Conservation (phyloP, 2,329 filamentous ascomycete genomes). For the Xenoacremonium recifei region DNA sequence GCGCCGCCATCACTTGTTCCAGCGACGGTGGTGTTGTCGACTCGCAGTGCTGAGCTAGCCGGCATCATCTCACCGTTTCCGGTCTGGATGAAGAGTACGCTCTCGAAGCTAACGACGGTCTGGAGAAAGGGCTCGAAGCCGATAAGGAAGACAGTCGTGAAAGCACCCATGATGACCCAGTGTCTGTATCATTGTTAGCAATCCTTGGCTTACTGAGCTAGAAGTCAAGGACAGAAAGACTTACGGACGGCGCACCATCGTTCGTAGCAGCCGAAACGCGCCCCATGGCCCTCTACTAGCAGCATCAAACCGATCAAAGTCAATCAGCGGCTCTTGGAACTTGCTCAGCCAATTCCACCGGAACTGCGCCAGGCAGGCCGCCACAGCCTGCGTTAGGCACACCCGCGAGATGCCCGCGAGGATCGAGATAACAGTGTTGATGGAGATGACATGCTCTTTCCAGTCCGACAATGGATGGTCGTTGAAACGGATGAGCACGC, state of each 20-base stretch:
- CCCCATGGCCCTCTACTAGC: conserved; percentile 14
- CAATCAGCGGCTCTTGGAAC: conserved; percentile 1
- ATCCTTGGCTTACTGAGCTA: no score
- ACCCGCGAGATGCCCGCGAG: conserved; percentile 7
- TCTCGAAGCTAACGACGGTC: conserved; percentile 3
- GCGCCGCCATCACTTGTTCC: no score
- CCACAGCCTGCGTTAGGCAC: conserved; percentile 1
- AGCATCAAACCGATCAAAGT: conserved; percentile 17
- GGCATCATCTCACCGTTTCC: not conserved
- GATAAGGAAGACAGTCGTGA: conserved; percentile 4
- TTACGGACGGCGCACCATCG: conserved; percentile 7
- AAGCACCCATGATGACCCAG: conserved; percentile 5
- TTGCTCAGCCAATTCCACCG: conserved; percentile 16
- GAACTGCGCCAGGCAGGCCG: conserved; percentile 12
- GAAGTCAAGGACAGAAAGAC: conserved; percentile 1
- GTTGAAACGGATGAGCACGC: conserved; percentile 1
- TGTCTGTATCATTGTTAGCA: conserved; percentile 4
- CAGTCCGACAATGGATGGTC: conserved; percentile 9
- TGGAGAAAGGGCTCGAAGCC: conserved; percentile 10
- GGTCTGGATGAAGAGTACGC: not conserved
- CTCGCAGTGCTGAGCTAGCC: not conserved
- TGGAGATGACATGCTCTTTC: not conserved
- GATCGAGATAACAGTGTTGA: conserved; percentile 14
- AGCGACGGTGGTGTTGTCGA: no score
- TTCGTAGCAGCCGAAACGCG: conserved; percentile 5